These are phyloP conservation scores for Butyriboletus loyo DNA, from an alignment of 768 basidiomycete species.

Conservation along the genomic window DNA sequence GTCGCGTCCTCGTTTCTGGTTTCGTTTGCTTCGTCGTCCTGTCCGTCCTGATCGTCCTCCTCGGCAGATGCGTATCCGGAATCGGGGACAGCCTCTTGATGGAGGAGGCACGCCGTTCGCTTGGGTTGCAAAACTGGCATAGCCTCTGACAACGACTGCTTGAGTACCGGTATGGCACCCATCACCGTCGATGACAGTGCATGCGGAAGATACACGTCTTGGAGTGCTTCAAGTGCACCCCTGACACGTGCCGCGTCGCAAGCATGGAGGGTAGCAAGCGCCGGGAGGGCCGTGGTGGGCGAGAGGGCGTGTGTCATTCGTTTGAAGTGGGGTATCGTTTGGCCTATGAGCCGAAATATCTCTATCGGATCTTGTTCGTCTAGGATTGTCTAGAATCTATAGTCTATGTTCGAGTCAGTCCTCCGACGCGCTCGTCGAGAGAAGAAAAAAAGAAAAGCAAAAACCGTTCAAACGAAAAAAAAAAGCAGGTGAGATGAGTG, in stretches of 20 bases:
- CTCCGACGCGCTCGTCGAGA: not conserved
- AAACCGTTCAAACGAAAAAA: constrained; percentile 2
- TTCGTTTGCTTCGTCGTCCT: constrained; percentile 15
- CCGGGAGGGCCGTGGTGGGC: constrained; percentile 56
- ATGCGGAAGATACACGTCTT: constrained; percentile 50
- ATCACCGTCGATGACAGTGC: constrained; percentile 9
- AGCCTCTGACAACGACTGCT: constrained; percentile 7
- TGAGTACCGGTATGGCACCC: constrained; percentile 19
- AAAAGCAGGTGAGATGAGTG: not conserved
- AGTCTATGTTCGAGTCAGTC: constrained; percentile 7
- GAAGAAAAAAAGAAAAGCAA: not conserved
- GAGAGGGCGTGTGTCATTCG: constrained; percentile 22
- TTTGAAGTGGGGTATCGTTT: constrained; percentile 6
- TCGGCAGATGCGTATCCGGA: constrained; percentile 79
- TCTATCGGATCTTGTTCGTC: constrained; percentile 9
- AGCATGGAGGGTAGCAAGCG: constrained; percentile 43
- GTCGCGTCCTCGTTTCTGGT: constrained; percentile 6
- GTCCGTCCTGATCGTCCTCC: constrained; percentile 47
- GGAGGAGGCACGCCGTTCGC: constrained; percentile 24
- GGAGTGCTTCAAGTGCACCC: constrained; percentile 43
- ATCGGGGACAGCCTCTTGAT: constrained; percentile 53
- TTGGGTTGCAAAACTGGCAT: constrained; percentile 27
- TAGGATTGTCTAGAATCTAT: constrained; percentile 12
- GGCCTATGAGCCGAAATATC: not conserved
- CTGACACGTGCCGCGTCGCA: constrained; percentile 37